phyloP scores from a whole-genome alignment of 2,329 filamentous ascomycete genomes.

The Chaetoscypha palmicola region DNA sequence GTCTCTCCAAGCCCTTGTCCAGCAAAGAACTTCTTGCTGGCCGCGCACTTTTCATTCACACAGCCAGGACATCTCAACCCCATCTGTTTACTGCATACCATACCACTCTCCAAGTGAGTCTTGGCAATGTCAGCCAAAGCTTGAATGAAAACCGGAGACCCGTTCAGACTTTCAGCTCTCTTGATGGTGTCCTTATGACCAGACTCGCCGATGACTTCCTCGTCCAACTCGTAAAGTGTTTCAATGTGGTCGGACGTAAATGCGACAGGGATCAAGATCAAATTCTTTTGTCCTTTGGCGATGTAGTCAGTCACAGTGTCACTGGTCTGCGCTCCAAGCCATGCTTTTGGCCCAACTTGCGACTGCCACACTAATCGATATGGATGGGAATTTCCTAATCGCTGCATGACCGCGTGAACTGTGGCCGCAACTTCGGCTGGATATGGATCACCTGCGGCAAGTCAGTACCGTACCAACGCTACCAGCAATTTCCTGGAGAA shows the following conservation, averaged over 20 bases:
- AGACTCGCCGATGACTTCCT: conserved; percentile 88
- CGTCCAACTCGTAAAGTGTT: conserved; percentile 87
- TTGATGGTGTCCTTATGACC: conserved; percentile 74
- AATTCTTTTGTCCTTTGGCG: conserved; percentile 82
- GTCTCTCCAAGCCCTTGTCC: conserved; percentile 14
- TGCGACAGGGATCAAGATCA: conserved; percentile 88
- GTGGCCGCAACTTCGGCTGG: conserved; percentile 93
- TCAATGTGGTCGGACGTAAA: conserved; percentile 99
- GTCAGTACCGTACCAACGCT: conserved; percentile 10
- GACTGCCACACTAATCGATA: conserved; percentile 97
- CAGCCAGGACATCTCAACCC: conserved; percentile 86
- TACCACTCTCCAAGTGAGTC: conserved; percentile 64
- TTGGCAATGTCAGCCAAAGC: conserved; percentile 84
- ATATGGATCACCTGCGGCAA: conserved; percentile 72
- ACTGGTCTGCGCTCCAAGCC: conserved; percentile 90
- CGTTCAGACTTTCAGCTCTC: conserved; percentile 87
- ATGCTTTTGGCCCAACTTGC: conserved; percentile 90
- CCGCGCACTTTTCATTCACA: conserved; percentile 78
- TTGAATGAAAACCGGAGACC: conserved; percentile 81
- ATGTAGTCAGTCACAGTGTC: conserved; percentile 84
- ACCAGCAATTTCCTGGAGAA: too few species aligned
- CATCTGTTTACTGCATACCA: conserved; percentile 74
- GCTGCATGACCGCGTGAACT: conserved; percentile 93
- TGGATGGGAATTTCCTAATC: conserved; percentile 78
- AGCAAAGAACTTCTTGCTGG: conserved; percentile 62